Percentiles rank a stretch among this genome's conserved stretches.
Conservation (phyloP, 2,329 filamentous ascomycete species). For the Monascus ruber region DNA sequence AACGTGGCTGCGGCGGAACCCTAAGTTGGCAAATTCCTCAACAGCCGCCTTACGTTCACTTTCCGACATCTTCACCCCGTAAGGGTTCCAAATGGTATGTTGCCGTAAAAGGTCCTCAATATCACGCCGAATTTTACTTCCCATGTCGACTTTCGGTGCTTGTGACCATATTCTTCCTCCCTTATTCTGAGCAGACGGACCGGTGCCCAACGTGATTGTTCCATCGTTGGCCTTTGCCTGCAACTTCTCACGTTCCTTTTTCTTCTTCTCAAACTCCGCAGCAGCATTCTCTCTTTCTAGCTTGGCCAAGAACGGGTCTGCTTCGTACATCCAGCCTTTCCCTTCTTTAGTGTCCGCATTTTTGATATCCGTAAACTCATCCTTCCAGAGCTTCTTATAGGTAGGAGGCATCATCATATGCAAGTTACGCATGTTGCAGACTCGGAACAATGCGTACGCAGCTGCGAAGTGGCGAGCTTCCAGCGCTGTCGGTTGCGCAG, state of each 20-base stretch:
- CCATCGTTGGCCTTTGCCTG: conserved; percentile 55
- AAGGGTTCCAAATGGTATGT: conserved; percentile 77
- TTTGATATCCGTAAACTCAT: conserved; percentile 72
- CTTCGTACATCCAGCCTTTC: conserved; percentile 82
- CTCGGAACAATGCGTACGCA: conserved; percentile 78
- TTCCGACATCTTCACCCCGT: conserved; percentile 54
- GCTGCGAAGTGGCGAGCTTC: conserved; percentile 92
- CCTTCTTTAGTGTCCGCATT: conserved; percentile 65
- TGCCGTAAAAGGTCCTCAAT: conserved; percentile 70
- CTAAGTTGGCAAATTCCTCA: conserved; percentile 64
- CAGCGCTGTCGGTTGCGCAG: conserved; percentile 64
- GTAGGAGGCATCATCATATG: conserved; percentile 88
- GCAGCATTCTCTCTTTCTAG: conserved; percentile 71
- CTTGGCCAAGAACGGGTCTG: conserved; percentile 77
- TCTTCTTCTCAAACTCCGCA: conserved; percentile 65
- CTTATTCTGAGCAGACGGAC: conserved; percentile 23
- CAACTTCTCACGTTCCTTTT: conserved; percentile 53
- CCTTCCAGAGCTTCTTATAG: conserved; percentile 83
- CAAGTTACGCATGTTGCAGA: conserved; percentile 91
- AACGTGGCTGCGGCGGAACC: conserved; percentile 80
- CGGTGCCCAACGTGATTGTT: conserved; percentile 44
- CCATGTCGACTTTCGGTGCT: conserved; percentile 88
- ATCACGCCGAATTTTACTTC: conserved; percentile 62
- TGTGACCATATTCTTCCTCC: conserved; percentile 66
- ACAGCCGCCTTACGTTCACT: conserved; percentile 49